Percentiles rank a stretch among this genome's conserved stretches.
phyloP scores from a whole-genome alignment of 1,284 basidiomycete genomes.

The Pseudozyma pruni region DNA sequence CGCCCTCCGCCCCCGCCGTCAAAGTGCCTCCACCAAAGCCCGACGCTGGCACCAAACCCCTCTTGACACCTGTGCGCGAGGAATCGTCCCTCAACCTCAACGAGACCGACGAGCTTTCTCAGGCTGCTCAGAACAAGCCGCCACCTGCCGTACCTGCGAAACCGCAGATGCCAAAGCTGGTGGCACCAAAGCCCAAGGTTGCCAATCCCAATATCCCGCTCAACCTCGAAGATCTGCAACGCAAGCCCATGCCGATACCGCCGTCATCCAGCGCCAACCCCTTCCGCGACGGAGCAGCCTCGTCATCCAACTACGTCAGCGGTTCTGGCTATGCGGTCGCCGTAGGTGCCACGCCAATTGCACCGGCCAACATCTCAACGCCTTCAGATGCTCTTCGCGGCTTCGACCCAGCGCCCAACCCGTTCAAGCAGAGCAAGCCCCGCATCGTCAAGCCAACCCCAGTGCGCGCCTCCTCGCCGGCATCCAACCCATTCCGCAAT shows the following conservation, averaged over 20 bases:
- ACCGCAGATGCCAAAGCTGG: conserved; percentile 45
- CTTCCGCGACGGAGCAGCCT: conserved; percentile 37
- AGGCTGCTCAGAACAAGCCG: conserved; percentile 13
- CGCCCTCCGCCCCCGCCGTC: conserved; percentile 3
- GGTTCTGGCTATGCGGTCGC: conserved; percentile 42
- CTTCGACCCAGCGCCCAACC: conserved; percentile 61
- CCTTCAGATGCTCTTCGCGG: conserved; percentile 44
- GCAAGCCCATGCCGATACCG: conserved; percentile 28
- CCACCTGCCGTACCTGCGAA: conserved; percentile 53
- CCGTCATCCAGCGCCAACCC: conserved; percentile 44
- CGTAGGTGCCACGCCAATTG: conserved; percentile 25
- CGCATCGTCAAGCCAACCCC: conserved; percentile 62
- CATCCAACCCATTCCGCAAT: conserved; percentile 51
- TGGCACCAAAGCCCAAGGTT: conserved; percentile 47
- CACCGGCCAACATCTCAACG: conserved; percentile 39
- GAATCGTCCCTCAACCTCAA: conserved; percentile 14
- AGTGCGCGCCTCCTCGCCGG: conserved; percentile 54
- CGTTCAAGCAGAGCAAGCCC: conserved; percentile 63
- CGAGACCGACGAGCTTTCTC: conserved; percentile 6
- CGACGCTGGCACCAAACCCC: conserved; percentile 38
- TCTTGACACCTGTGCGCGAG: conserved; percentile 47
- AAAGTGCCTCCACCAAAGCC: conserved; percentile 37
- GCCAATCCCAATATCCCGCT: conserved; percentile 43
- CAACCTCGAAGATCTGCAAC: conserved; percentile 35
- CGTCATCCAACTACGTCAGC: conserved; percentile 25